Percentiles rank a stretch among this genome's conserved stretches.
These are phyloP conservation scores for Fraxinus latifolia DNA, from an alignment of 305 asterid genomes.

Conservation along the genomic window DNA sequence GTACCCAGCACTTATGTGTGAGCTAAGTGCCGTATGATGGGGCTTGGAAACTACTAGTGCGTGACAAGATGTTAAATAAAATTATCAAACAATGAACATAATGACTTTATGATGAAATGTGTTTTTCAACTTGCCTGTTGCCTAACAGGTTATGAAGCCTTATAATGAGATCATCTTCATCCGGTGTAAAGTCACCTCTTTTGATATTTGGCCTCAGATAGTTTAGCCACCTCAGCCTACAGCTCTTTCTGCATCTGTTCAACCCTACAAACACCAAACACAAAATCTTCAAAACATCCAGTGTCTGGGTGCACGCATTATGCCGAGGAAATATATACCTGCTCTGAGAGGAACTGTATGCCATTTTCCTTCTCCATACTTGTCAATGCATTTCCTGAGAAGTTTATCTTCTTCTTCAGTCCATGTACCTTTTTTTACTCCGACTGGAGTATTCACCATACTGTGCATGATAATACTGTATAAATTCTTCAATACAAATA, in stretches of 20 bases:
- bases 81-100: neutral
- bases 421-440: constrained; percentile 39
- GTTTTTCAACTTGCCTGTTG: constrained; percentile 21
- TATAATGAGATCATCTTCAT: constrained; percentile 39
- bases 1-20: neutral
- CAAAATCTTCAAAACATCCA: neutral
- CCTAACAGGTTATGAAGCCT: constrained; percentile 40
- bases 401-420: constrained; percentile 32
- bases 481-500: neutral
- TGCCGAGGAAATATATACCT: constrained; percentile 11
- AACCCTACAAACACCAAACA: constrained; percentile 23
- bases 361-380: constrained; percentile 43
- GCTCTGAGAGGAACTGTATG: constrained; percentile 35
- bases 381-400: constrained; percentile 24
- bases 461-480: neutral
- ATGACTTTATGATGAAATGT: neutral
- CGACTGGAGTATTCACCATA: neutral
- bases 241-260: constrained; percentile 43
- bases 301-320: neutral
- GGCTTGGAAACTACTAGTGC: too few relatives aligned
- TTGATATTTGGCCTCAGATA: constrained; percentile 37
- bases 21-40: neutral
- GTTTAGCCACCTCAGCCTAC: constrained; percentile 38
- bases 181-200: constrained; percentile 28
- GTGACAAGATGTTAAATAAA: neutral